Base-by-base conservation (phyloP, 129 eudicot genomes). In the Ambrosia artemisiifolia region DNA sequence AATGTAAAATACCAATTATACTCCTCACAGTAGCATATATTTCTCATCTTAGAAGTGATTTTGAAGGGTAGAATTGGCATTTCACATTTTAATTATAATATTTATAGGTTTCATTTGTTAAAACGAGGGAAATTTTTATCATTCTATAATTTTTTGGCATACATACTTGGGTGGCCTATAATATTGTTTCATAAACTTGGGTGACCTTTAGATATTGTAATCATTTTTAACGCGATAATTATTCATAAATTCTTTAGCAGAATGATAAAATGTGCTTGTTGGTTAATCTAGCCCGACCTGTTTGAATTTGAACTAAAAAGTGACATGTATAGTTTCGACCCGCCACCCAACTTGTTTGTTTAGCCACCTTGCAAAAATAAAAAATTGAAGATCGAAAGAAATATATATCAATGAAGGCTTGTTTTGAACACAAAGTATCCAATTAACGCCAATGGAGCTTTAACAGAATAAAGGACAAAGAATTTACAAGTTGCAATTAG, bases 401-500 rank as follows among this genome's bases (percentile, higher is more conserved):
- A 17, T 6, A 5, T 51, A 18, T n/a, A 16, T 56, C 63, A 56
- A 30, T 59, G 65, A 3, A 28, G n/a, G 12, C 11, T 53, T 17
- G 60, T 53, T 53, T 55, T 19, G 14, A 55, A 55, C 62, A 10
- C 10, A 30, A 59, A 19, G 63, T 8, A 10, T 56, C 63, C n/a
- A 56, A 9, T 56, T 19, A 56, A 56, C n/a, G 13, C 7, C 35
- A 56, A 10, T 56, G 63, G 10, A 56, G 12, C 40, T 30, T 59
- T 32, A 59, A 30, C 17, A 12, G 17, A 59, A 59, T 12, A 59
- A 28, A 30, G 9, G 18, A 30, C 10, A 28, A 32, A 75, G 46
- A 44, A 43, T 42, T 28, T 54, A 75, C 59, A 75, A 65, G 32
- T 53, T 40, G 66, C 24, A 75, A 53, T 75, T 54, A 65, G 28